These are phyloP conservation scores for Xylaria grammica DNA, from an alignment of 495 filamentous ascomycete species.

Conservation along the genomic window DNA sequence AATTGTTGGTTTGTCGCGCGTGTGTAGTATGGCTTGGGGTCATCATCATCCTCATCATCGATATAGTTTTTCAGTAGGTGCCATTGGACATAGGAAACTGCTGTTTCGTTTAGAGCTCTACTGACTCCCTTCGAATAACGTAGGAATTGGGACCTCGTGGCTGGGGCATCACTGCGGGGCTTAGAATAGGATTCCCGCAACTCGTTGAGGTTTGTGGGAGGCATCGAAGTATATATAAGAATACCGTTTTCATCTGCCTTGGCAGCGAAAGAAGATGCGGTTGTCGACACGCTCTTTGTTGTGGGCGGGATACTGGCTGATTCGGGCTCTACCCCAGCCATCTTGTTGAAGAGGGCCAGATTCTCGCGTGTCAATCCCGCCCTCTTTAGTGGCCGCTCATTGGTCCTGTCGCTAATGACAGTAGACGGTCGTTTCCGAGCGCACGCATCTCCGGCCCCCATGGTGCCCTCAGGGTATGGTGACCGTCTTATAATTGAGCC, in stretches of 20 bases:
- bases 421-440: no score
- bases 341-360: slow-evolving; percentile 35
- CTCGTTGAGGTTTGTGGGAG: no score
- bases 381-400: slow-evolving; percentile 3
- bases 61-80: slow-evolving; percentile 32
- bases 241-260: slow-evolving; percentile 18
- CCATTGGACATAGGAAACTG: not conserved
- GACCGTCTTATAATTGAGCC: no score
- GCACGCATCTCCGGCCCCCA: no score
- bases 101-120: no score
- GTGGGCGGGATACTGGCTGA: slow-evolving; percentile 18
- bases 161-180: no score
- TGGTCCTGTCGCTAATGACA: not conserved
- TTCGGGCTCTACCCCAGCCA: slow-evolving; percentile 27
- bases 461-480: no score
- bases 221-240: no score
- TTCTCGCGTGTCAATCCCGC: slow-evolving; percentile 36
- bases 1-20: slow-evolving; percentile 32
- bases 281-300: slow-evolving; percentile 26
- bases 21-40: slow-evolving; percentile 25
- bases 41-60: not conserved
- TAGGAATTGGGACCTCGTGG: no score
- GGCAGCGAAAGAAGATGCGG: slow-evolving; percentile 32
- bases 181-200: no score
- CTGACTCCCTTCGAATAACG: no score